phyloP scores from a whole-genome alignment of 371 early-diverging fungal species.

The Actinomortierella ambigua region DNA sequence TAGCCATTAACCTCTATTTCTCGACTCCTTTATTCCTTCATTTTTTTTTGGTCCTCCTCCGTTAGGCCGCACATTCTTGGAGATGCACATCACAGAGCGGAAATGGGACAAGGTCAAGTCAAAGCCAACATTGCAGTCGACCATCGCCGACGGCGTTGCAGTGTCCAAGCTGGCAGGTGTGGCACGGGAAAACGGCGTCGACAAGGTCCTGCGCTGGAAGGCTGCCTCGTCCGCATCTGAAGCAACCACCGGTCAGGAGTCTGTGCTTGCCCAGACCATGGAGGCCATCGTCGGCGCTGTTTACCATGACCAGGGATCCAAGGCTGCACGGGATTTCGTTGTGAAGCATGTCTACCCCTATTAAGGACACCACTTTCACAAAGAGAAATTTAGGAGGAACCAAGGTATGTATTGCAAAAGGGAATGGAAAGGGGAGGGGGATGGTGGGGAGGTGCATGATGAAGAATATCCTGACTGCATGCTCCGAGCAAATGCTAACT shows the following conservation, averaged over 20 bases:
- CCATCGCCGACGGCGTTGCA: constrained; percentile 14
- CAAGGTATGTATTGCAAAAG: too few species aligned
- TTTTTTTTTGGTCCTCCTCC: background rate
- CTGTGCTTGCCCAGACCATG: constrained; percentile 50
- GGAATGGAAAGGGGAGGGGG: too few species aligned
- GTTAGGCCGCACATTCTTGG: constrained; percentile 43
- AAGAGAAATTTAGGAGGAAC: too few species aligned
- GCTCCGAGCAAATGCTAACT: too few species aligned
- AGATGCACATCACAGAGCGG: constrained; percentile 35
- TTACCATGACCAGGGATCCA: constrained; percentile 55
- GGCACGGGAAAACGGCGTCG: constrained; percentile 31
- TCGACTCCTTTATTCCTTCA: background rate
- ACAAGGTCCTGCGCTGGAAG: constrained; percentile 44
- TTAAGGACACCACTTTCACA: too few species aligned
- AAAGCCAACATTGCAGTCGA: constrained; percentile 19
- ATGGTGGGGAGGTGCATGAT: too few species aligned
- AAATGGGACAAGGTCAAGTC: constrained; percentile 46
- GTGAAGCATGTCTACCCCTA: constrained; percentile 43
- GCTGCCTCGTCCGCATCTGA: constrained; percentile 19
- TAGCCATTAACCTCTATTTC: background rate
- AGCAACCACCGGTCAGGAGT: constrained; percentile 29
- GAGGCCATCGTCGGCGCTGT: constrained; percentile 56
- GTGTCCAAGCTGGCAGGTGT: constrained; percentile 32
- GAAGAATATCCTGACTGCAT: too few species aligned
- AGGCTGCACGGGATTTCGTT: constrained; percentile 44